Evolutionary conservation across 768 basidiomycete species (phyloP).

Genomic region (Podaxis carcinomalis): DNA sequence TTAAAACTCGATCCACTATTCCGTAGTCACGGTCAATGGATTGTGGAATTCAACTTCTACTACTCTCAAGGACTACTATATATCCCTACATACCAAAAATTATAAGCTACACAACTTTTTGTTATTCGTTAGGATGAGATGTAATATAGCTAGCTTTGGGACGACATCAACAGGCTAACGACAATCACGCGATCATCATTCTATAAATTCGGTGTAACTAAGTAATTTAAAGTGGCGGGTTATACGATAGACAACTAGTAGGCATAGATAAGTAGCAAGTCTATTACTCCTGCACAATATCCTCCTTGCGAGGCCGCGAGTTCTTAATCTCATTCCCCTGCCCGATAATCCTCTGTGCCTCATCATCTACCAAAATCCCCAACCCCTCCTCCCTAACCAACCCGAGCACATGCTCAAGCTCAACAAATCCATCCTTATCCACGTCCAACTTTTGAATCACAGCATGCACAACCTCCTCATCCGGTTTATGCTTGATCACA

Average conservation of each 20-base stretch:
- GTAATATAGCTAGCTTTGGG: background rate
- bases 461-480: constrained; percentile 81
- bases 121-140: constrained; percentile 1
- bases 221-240: background rate
- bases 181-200: background rate
- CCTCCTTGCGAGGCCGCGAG: constrained; percentile 86
- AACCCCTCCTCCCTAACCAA: constrained; percentile 86
- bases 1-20: background rate
- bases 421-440: constrained; percentile 93
- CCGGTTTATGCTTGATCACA: constrained; percentile 91
- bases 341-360: constrained; percentile 76
- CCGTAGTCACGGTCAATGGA: too few relatives aligned
- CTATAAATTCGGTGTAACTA: background rate
- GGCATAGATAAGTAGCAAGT: background rate
- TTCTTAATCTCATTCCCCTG: constrained; percentile 82
- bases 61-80: background rate
- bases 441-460: constrained; percentile 93
- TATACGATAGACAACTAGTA: background rate
- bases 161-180: background rate
- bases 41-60: background rate
- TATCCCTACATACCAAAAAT: background rate
- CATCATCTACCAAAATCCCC: constrained; percentile 82
- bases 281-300: constrained; percentile 77
- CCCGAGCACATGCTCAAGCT: constrained; percentile 90
- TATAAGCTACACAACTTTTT: background rate